These are phyloP conservation scores for Coleophoma eucalyptorum DNA, from an alignment of 2,329 filamentous ascomycete genomes.

Conservation along the genomic window DNA sequence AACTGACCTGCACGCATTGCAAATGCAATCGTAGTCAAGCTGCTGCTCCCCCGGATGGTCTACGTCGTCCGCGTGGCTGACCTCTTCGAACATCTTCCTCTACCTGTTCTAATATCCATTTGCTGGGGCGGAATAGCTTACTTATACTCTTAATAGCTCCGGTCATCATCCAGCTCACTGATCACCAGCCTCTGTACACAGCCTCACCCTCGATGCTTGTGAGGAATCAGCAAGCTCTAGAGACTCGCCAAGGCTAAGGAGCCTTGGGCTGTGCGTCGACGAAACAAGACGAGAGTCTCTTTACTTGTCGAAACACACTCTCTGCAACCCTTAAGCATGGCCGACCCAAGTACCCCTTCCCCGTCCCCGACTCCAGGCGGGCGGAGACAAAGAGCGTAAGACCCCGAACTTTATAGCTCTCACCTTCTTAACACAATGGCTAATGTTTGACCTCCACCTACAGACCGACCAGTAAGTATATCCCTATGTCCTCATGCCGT, in stretches of 20 bases:
- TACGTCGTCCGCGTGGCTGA: no score
- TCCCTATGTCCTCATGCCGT: neutral
- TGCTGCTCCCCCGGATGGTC: no score
- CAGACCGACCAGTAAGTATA: constrained; percentile 37
- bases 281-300: constrained; percentile 5
- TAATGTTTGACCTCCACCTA: constrained; percentile 9
- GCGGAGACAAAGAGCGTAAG: constrained; percentile 29
- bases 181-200: constrained; percentile 8
- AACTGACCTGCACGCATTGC: no score
- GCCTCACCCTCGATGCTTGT: constrained; percentile 20
- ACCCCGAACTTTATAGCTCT: constrained; percentile 7
- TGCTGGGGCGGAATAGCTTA: no score
- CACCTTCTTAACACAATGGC: constrained; percentile 10
- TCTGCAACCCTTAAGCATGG: constrained; percentile 14
- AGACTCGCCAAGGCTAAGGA: constrained; percentile 20
- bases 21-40: no score
- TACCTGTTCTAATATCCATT: no score
- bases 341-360: constrained; percentile 14
- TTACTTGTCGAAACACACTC: constrained; percentile 5
- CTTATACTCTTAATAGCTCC: no score
- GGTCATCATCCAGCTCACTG: constrained; percentile 5
- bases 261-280: constrained; percentile 21
- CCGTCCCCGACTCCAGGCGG: constrained; percentile 20
- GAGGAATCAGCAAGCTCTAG: constrained; percentile 9
- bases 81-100: no score